Percentiles rank a stretch among this genome's conserved stretches.
phyloP scores from a whole-genome alignment of 768 basidiomycete species.

The Guyanaporus albipodus region DNA sequence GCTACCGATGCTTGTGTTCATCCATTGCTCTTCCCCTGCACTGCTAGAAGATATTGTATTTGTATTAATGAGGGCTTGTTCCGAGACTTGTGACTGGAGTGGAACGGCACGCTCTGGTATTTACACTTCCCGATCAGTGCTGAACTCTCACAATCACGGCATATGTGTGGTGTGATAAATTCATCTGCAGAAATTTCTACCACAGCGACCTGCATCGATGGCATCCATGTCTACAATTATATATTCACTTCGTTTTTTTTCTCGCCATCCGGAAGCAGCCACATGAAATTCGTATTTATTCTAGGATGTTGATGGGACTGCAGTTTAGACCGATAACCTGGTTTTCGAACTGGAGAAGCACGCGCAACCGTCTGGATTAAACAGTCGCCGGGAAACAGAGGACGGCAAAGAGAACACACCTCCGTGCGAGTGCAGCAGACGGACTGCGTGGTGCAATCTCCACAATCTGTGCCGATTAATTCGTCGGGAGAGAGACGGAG shows the following conservation, averaged over 20 bases:
- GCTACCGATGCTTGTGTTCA: constrained; percentile 8
- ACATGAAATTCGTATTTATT: constrained; percentile 1
- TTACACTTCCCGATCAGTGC: no score
- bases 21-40: not conserved
- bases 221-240: not conserved
- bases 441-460: not conserved
- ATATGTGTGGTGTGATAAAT: not conserved
- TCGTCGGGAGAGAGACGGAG: not conserved
- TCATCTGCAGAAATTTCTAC: not conserved
- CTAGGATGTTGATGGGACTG: constrained; percentile 5
- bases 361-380: not conserved
- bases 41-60: constrained; percentile 13
- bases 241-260: not conserved
- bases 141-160: not conserved
- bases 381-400: not conserved
- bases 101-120: not conserved
- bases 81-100: not conserved
- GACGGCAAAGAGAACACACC: not conserved
- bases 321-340: constrained; percentile 2
- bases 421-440: constrained; percentile 5
- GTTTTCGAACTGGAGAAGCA: not conserved
- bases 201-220: not conserved
- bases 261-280: not conserved
- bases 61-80: constrained; percentile 2
- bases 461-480: not conserved